Conservation (phyloP, 768 basidiomycete species). For the Trametes cinnabarina region DNA sequence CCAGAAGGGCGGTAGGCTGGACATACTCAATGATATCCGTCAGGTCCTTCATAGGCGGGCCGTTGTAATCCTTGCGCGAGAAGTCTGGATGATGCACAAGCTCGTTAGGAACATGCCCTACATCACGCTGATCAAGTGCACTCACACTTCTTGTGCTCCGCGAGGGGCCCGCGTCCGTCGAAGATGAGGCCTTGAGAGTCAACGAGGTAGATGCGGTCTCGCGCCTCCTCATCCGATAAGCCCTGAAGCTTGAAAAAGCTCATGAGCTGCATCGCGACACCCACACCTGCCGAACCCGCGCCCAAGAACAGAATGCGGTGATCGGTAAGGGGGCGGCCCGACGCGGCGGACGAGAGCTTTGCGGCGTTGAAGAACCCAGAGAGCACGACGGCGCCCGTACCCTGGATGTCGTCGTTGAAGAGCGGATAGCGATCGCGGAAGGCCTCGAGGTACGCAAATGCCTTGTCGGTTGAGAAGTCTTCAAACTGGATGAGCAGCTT, state of each 20-base stretch:
- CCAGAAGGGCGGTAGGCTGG: slow-evolving; percentile 85
- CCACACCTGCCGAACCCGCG: slow-evolving; percentile 89
- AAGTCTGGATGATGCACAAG: slow-evolving; percentile 55
- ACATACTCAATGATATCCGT: slow-evolving; percentile 78
- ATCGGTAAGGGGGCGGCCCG: slow-evolving; percentile 61
- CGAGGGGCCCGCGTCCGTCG: slow-evolving; percentile 64
- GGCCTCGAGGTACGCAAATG: slow-evolving; percentile 78
- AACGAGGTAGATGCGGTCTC: slow-evolving; percentile 73
- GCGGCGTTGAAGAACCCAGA: slow-evolving; percentile 90
- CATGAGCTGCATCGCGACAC: slow-evolving; percentile 84
- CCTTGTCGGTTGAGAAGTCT: slow-evolving; percentile 92
- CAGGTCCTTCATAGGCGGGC: slow-evolving; percentile 71
- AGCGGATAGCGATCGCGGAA: slow-evolving; percentile 75
- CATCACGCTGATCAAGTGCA: neutral
- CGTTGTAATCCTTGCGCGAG: slow-evolving; percentile 75
- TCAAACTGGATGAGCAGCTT: slow-evolving; percentile 86
- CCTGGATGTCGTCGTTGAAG: slow-evolving; percentile 91
- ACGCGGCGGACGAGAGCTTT: slow-evolving; percentile 66
- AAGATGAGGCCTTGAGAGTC: slow-evolving; percentile 88
- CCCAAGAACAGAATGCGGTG: slow-evolving; percentile 93
- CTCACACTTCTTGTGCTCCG: slow-evolving; percentile 82
- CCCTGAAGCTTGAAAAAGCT: slow-evolving; percentile 87
- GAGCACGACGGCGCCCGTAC: slow-evolving; percentile 89
- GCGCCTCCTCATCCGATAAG: slow-evolving; percentile 73
- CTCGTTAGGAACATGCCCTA: neutral